Base-by-base conservation (phyloP, 306 rosid species). In the Styphnolobium japonicum region DNA sequence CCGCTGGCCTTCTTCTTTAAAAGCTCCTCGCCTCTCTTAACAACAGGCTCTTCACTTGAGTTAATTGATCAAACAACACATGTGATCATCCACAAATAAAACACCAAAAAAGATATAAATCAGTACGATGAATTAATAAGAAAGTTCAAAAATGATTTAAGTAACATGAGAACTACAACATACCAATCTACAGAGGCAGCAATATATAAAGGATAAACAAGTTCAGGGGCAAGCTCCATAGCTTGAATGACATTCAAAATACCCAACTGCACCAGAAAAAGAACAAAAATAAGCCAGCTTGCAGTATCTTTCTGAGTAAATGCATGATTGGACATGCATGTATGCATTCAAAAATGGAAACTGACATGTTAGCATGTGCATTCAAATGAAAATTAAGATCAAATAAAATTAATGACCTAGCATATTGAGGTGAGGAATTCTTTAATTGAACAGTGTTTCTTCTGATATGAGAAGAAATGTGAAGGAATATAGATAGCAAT, bases 21-120 rank as follows among this genome's bases (percentile, higher is more conserved):
- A 84, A 94, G 97, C 85, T 91, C 97, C 89, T 94, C 98, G 79
- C 97, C 98, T 87, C 89, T 88, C 90, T 91, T 94, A 79, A 89
- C 82, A 80, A 91, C 92, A 48, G 88, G 83, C 91, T 94, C 98
- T 78, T 94, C 95, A 88, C 98, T 94, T 82, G 86, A 87, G 87
- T 83, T 65, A 86, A 83, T 78, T 81, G 85, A 88, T 73, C 78
- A 85, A 48, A 72, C 58, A 82, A 57, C 74, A 67, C 76, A 76
- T 64, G 73, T 80, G 78, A 80, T 72, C 73, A 67, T 49, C 81
- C 81, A 84, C 43, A 86, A 82, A 67, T n/a, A n/a, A 71, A 67
- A 63, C 45, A 86, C 78, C 65, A 72, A 57, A 79, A 79, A 76
- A 53, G 75, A 70, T 14, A 43, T 53, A 71, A 68, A 69, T 33